These are phyloP conservation scores for Chloroidium sp. DNA, from an alignment of 163 green algal species.

Conservation along the genomic window DNA sequence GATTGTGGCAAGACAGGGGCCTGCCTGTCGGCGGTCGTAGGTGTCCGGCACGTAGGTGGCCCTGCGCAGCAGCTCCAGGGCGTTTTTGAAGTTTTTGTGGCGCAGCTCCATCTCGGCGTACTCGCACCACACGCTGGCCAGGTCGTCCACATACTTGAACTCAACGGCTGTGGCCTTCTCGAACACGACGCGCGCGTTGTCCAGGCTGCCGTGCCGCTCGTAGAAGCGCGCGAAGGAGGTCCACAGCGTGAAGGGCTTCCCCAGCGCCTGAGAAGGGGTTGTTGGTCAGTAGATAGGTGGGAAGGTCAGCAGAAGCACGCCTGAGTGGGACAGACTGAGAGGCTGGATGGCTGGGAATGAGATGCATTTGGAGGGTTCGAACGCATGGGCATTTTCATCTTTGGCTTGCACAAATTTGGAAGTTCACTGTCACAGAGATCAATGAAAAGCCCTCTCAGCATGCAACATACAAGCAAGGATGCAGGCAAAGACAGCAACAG, in stretches of 20 bases:
- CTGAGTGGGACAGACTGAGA: background rate
- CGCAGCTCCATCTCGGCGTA: constrained; percentile 96
- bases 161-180: constrained; percentile 72
- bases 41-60: constrained; percentile 49
- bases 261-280: constrained; percentile 49
- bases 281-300: no score
- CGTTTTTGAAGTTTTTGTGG: constrained; percentile 71
- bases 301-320: no score
- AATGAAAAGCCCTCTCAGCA: no score
- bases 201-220: constrained; percentile 83
- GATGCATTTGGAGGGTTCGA: background rate
- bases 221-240: constrained; percentile 93
- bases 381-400: background rate
- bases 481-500: no score
- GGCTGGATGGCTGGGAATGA: background rate
- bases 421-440: background rate
- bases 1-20: background rate
- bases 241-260: constrained; percentile 82
- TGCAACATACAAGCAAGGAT: no score
- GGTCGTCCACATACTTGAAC: constrained; percentile 88
- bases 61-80: constrained; percentile 60
- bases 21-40: constrained; percentile 11
- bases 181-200: constrained; percentile 86
- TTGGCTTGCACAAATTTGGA: background rate
- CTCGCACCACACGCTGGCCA: constrained; percentile 89